These are phyloP conservation scores for Ganoderma lingzhi DNA, from an alignment of 1,284 basidiomycete genomes.

Conservation along the genomic window DNA sequence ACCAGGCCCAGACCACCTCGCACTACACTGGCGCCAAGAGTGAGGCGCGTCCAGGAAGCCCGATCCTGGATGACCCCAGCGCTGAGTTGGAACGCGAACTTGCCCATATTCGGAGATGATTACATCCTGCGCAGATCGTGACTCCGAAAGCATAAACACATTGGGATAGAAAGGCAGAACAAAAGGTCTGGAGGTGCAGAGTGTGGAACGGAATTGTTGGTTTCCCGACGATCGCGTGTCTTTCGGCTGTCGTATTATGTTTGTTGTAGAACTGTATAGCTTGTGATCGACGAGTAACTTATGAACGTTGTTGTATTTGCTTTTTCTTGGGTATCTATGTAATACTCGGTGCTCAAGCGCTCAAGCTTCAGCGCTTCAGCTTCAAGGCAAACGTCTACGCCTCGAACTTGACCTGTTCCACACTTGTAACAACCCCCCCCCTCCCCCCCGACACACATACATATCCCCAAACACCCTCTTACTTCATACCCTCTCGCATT, in stretches of 20 bases:
- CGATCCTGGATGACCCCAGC: constrained; percentile 85
- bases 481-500: background rate
- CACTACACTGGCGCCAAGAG: constrained; percentile 54
- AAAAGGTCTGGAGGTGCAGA: background rate
- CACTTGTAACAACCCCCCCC: background rate
- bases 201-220: constrained; percentile 6
- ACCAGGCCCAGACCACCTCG: constrained; percentile 72
- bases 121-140: background rate
- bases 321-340: background rate
- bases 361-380: too few relatives aligned
- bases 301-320: background rate
- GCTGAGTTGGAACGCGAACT: constrained; percentile 88
- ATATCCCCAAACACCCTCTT: background rate
- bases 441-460: background rate
- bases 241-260: background rate
- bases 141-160: background rate
- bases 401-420: background rate
- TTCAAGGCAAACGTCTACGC: too few relatives aligned
- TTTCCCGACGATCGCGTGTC: background rate
- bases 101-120: constrained; percentile 52
- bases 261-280: constrained; percentile 17
- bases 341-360: too few relatives aligned
- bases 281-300: constrained; percentile 13
- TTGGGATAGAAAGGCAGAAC: background rate
- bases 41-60: constrained; percentile 56